phyloP scores from a whole-genome alignment of 371 early-diverging fungal genomes.

The Mucor irregularis region DNA sequence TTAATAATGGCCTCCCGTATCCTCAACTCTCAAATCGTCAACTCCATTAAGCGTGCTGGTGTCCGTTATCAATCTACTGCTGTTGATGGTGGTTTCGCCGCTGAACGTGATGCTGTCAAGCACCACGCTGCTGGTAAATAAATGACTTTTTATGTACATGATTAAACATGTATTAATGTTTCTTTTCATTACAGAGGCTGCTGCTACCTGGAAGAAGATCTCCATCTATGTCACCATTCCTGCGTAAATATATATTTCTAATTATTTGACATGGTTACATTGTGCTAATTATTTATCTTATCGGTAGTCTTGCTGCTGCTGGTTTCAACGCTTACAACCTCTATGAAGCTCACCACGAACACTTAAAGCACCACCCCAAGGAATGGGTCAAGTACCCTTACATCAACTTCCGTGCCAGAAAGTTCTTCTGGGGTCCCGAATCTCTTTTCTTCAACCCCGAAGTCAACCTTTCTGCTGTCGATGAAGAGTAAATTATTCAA shows the following conservation, averaged over 20 bases:
- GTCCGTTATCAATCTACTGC: conserved; percentile 42
- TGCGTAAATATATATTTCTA: conserved; percentile 31
- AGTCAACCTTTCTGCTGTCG: conserved; percentile 47
- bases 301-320: conserved; percentile 42
- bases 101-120: conserved; percentile 48
- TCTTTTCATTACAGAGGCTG: conserved; percentile 31
- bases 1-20: conserved; percentile 22
- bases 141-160: neutral
- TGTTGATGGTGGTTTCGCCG: conserved; percentile 29
- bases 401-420: conserved; percentile 41
- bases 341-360: conserved; percentile 39
- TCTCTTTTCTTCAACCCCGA: conserved; percentile 54
- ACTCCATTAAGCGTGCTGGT: conserved; percentile 43
- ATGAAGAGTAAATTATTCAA: conserved; percentile 11
- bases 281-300: neutral
- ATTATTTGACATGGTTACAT: neutral
- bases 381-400: conserved; percentile 48
- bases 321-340: conserved; percentile 49
- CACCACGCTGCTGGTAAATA: conserved; percentile 45
- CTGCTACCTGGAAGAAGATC: conserved; percentile 55
- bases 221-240: conserved; percentile 49
- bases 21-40: conserved; percentile 28
- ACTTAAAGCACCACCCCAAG: conserved; percentile 43
- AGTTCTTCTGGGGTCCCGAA: conserved; percentile 54
- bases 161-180: too few species aligned